Base-by-base conservation (phyloP, 2,329 filamentous ascomycete genomes). In the Alternaria incomplexa region DNA sequence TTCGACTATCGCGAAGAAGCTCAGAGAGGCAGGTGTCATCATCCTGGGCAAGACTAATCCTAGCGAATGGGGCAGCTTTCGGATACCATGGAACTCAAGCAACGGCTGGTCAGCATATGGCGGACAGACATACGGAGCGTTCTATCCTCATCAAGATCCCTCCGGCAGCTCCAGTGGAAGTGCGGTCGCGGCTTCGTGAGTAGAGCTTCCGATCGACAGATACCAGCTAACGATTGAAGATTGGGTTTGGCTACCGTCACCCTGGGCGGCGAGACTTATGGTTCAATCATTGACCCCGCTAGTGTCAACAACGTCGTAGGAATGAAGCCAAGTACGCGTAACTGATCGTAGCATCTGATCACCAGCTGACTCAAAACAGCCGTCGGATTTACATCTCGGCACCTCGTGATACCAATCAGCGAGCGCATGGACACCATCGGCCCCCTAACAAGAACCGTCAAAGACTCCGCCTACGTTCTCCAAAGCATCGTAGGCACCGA, bases 341-440 rank as follows among this genome's bases (percentile, higher is more conserved):
- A n/a, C 13, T 25, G 15, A 3, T n/a, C 45, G 4, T 15, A 26
- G 3, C 9, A 23, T 26, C 5, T 1, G n/a, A 0, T 9, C 2
- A n/a, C 15, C 20, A 2, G 6, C 44, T 47, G 22, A 47, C 45
- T n/a, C 7, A 47, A 6, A 1, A 47, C 0, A 47, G 23, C 90
- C 1, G 89, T 93, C 6, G 91, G 91, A 0, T 77, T 92, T 54
- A 92, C 90, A 0, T 92, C 90, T 9, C 82, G 90, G 45, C 75
- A 75, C 26, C 81, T 81, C 2, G 82, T 84, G 0, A 76, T 93
- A 32, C 91, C 91, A 0, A 89, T 91, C 72, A 87, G 85, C 11
- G 81, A 86, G 59, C 87, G 91, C 70, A 89, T 91, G 70, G 91
- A 93, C 71, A 89, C 87, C 0, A 86, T 93, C 0, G 91, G 91